These are phyloP conservation scores for Dendryphion nanum DNA, from an alignment of 2,329 filamentous ascomycete genomes.

Conservation along the genomic window DNA sequence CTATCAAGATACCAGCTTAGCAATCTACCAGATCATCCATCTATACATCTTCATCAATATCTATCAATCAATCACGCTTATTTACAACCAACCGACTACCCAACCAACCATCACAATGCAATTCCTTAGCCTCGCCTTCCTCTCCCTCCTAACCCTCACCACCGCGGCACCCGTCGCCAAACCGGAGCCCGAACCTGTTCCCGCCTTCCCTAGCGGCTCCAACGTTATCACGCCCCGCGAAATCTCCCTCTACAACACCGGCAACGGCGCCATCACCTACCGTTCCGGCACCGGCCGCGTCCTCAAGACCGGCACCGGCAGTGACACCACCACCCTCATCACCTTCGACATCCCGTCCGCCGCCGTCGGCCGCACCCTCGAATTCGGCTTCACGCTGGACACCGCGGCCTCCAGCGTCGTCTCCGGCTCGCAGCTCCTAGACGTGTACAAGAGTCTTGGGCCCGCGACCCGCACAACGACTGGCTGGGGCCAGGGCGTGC, in stretches of 20 bases:
- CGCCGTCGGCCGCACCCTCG: constrained; percentile 5
- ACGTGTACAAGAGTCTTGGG: constrained; percentile 10
- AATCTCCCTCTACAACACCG: constrained; percentile 9
- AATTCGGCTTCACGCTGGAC: constrained; percentile 7
- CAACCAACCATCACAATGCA: constrained; percentile 6
- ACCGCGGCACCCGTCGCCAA: constrained; percentile 6
- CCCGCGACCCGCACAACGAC: too few species aligned
- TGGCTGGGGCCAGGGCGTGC: too few species aligned
- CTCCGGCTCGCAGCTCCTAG: constrained; percentile 6
- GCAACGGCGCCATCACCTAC: constrained; percentile 11
- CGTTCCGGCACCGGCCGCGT: constrained; percentile 8
- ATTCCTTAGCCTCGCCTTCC: constrained; percentile 6
- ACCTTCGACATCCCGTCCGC: constrained; percentile 10
- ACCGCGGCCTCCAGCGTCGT: not conserved
- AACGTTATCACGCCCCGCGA: constrained; percentile 8
- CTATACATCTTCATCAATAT: not conserved
- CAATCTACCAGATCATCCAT: not conserved
- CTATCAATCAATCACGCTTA: not conserved
- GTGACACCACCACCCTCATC: constrained; percentile 12
- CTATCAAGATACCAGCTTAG: too few species aligned
- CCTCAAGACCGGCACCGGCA: constrained; percentile 6
- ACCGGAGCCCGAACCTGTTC: too few species aligned
- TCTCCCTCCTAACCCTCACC: constrained; percentile 7
- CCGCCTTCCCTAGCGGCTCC: constrained; percentile 4
- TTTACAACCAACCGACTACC: not conserved